Percentiles rank a stretch among this genome's conserved stretches.
Evolutionary conservation across 108 stramenopile species (phyloP).

Genomic region (Skeletonema menzelii): DNA sequence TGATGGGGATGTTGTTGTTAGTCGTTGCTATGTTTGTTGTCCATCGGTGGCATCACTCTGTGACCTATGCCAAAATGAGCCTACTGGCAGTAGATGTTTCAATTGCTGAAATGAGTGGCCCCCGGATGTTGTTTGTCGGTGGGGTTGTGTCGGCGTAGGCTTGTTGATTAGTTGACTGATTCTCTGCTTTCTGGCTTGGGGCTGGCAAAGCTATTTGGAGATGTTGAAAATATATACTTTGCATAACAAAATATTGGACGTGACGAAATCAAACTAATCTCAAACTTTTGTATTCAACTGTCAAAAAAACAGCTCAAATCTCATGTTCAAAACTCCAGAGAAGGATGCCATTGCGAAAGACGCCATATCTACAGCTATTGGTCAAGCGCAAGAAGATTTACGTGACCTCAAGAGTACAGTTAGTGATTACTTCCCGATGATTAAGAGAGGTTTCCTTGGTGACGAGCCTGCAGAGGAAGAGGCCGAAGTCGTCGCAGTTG

Average conservation of each 20-base stretch:
- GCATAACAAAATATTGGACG: not conserved
- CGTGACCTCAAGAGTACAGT: constrained; percentile 30
- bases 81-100: constrained; percentile 19
- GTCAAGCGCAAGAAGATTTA: constrained; percentile 26
- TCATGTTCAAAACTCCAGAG: constrained; percentile 8
- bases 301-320: not conserved
- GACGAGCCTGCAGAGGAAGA: constrained; percentile 58
- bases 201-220: constrained; percentile 2
- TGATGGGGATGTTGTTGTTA: constrained; percentile 13
- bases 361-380: constrained; percentile 3
- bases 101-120: not conserved
- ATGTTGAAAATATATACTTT: constrained; percentile 7
- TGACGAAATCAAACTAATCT: not conserved
- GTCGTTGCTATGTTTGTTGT: constrained; percentile 12
- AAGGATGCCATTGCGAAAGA: constrained; percentile 2
- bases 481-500: constrained; percentile 64
- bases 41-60: constrained; percentile 15
- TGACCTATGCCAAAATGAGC: constrained; percentile 12
- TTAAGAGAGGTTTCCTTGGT: constrained; percentile 66
- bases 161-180: constrained; percentile 1
- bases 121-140: not conserved
- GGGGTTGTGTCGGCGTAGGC: constrained; percentile 3
- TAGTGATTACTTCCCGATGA: constrained; percentile 82
- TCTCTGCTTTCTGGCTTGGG: constrained; percentile 15
- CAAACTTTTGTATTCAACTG: not conserved